Evolutionary conservation across 805 yeast genomes (phyloP), one percentile per base, ranked within the genome.

Genomic region (Kodamaea sagamina): DNA sequence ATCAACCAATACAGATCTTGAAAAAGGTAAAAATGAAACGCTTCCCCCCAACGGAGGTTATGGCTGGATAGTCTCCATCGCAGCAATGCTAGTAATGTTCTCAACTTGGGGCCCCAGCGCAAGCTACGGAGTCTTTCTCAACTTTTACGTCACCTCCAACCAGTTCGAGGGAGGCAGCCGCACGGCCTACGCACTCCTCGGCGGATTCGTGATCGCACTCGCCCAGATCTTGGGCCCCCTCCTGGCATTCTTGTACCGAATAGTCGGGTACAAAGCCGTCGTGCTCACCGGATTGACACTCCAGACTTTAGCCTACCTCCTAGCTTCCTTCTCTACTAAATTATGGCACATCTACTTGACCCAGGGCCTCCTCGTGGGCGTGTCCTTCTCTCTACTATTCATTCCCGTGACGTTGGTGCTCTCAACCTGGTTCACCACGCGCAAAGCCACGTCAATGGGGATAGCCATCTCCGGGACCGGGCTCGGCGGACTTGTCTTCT

Each of bases 201-300:
- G 86, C 1, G 72, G 75, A 7, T 36, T 67, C 17, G 67, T 65
- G 12, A 68, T 81, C 4, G 73, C 67, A 40, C 60, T 82, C 42
- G 85, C 86, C 15, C 83, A 84, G 56, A 61, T 75, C 48, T 51
- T 67, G 25, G 64, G 71, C 1, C 93, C 95, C 3, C 47, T 82
- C 12, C 73, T 76, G 0, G 65, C 75, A 43, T 51, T 79, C 0
- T 47, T 75, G 5, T 71, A 74, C 51, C 70, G 73, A 47, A 49
- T 79, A 9, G 64, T 78, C 47, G 84, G 88, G 0, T 61, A 77
- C 46, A 73, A 69, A 51, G 41, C 55, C 3, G 69, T 81, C 2
- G 70, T 79, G 65, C 49, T 61, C 2, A 19, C 68, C 4, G 86
- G 85, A 0, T 66, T 75, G 8, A 31, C 64, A 1, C 49, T 77